These are phyloP conservation scores for Chaetomiaceae sp. DNA, from an alignment of 2,329 filamentous ascomycete species.

Conservation along the genomic window DNA sequence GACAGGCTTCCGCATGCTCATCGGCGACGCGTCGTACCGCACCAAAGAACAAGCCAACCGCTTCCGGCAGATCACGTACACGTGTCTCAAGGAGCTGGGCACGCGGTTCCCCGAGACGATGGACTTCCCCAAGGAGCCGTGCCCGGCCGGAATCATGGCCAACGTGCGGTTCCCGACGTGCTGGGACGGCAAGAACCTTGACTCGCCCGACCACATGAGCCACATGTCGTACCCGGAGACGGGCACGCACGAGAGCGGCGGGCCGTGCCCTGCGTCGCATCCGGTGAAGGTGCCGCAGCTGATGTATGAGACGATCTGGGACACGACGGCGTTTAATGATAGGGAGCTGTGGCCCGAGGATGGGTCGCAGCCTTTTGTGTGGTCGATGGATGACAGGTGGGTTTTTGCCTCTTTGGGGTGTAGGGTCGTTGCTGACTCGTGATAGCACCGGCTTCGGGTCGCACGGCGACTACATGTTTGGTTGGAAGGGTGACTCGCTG, in stretches of 20 bases:
- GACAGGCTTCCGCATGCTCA: constrained; percentile 43
- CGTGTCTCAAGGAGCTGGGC: constrained; percentile 36
- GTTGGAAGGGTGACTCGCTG: constrained; percentile 24
- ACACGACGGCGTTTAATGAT: constrained; percentile 23
- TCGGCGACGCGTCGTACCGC: constrained; percentile 36
- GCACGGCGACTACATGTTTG: constrained; percentile 25
- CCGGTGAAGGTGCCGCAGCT: constrained; percentile 36
- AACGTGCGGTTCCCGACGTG: constrained; percentile 41
- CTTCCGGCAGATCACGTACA: constrained; percentile 42
- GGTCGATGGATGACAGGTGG: constrained; percentile 21
- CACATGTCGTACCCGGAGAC: constrained; percentile 24
- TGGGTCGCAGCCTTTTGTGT: constrained; percentile 24
- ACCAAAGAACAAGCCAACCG: constrained; percentile 33
- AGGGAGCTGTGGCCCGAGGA: constrained; percentile 22
- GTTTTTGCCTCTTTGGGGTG: not conserved
- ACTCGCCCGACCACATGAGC: constrained; percentile 41
- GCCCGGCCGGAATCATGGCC: constrained; percentile 36
- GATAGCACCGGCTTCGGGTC: constrained; percentile 21
- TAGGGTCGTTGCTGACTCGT: not conserved
- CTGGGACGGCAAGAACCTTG: constrained; percentile 51
- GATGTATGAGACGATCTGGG: constrained; percentile 33
- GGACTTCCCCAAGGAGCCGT: constrained; percentile 35
- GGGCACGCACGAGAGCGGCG: constrained; percentile 26
- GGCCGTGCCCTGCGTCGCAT: constrained; percentile 30
- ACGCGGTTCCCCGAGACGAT: constrained; percentile 34